Base-by-base conservation (phyloP, 1,284 basidiomycete species). In the Microbotryum saponariae region DNA sequence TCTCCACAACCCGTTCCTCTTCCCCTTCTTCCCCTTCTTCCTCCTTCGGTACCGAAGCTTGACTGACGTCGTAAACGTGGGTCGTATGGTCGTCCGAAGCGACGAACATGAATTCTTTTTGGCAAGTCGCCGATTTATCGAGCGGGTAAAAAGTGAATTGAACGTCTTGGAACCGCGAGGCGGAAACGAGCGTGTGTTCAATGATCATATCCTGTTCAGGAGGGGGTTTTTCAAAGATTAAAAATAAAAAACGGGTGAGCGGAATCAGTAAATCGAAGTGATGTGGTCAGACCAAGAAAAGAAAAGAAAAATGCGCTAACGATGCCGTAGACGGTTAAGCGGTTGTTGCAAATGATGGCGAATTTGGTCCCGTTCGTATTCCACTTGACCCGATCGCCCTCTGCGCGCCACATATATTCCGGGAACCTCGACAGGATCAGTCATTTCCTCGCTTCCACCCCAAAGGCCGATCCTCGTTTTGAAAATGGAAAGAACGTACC, bases 361-460 rank as follows among this genome's bases (percentile, higher is more conserved):
- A 94, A 91, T 33, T 84, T 78, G 4, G 82, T 80, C 0, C 91
- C 91, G 8, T 82, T 80, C 1, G 80, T 78, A 2, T 89, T 89
- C 85, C 91, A 96, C 37, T 86, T 81, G 31, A 93, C 89, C 9
- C 87, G 76, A 72, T 96, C 91, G 0, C 87, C 90, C 80, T 94
- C 91, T 90, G 69, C 2, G n/a, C n/a, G n/a, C n/a, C n/a, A n/a
- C n/a, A 27, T 4, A 27, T 6, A 2, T 25, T 25, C 25, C 25
- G 25, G 25, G 27, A 27, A 27, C 27, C 27, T 27, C 27, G 27
- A 27, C 27, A 27, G 6, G 4, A 27, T 27, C 27, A 27, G 27
- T 27, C 27, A 27, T 27, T 27, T 4, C 27, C 27, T 27, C 5
- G 27, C 25, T 25, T 4, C 25, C 3, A 25, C 4, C 25, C n/a